phyloP scores from a whole-genome alignment of 768 basidiomycete species.

The Rhizopogon roseolus region DNA sequence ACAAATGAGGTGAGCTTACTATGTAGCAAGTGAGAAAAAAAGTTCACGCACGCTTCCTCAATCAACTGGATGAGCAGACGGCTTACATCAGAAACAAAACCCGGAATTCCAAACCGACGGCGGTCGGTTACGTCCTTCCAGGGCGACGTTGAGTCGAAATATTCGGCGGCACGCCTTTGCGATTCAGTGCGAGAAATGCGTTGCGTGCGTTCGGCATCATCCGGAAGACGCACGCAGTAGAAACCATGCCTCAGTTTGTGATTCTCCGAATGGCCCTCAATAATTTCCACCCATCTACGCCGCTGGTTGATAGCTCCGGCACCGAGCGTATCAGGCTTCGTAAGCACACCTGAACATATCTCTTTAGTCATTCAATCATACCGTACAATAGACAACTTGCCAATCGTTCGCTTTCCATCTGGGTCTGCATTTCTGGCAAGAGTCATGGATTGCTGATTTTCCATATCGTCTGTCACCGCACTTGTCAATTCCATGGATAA shows the following conservation, averaged over 20 bases:
- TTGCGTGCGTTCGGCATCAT: conserved; percentile 47
- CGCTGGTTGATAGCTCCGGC: conserved; percentile 37
- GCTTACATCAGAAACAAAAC: conserved; percentile 50
- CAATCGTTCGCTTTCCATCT: conserved; percentile 56
- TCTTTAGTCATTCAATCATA: background rate
- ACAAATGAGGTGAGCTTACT: conserved; percentile 24
- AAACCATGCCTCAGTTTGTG: conserved; percentile 53
- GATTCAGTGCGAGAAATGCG: conserved; percentile 31
- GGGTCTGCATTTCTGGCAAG: conserved; percentile 53
- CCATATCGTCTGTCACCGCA: conserved; percentile 49
- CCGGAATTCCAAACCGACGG: conserved; percentile 48
- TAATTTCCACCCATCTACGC: conserved; percentile 43
- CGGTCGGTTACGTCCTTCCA: conserved; percentile 48
- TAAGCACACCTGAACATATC: conserved; percentile 49
- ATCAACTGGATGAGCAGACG: no score
- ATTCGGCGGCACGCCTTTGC: conserved; percentile 33
- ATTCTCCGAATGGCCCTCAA: conserved; percentile 35
- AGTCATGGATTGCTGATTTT: conserved; percentile 55
- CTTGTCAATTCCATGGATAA: background rate
- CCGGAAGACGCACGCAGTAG: conserved; percentile 61
- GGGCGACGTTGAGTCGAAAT: conserved; percentile 44
- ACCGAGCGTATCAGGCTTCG: conserved; percentile 59
- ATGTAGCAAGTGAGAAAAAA: no score
- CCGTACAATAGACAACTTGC: conserved; percentile 24
- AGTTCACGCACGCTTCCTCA: no score